Evolutionary conservation across 768 basidiomycete genomes (phyloP).

Genomic region (Tulasnella sp.): DNA sequence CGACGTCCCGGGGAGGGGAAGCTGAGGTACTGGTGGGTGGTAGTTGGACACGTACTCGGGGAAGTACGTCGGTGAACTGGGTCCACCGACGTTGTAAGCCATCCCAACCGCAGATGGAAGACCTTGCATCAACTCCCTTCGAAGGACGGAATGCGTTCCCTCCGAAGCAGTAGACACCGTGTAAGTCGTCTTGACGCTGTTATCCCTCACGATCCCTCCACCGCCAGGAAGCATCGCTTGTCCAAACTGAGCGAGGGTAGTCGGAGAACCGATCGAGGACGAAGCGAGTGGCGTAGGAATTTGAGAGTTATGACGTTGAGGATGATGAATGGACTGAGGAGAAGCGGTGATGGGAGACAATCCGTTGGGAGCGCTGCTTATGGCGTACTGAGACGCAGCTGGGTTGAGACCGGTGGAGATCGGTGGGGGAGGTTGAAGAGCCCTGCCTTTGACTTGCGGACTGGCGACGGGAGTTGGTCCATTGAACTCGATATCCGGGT

Average conservation of each 20-base stretch:
- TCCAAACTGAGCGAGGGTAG: neutral
- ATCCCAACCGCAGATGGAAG: neutral
- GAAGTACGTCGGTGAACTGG: neutral
- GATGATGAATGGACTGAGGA: neutral
- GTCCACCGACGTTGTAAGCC: neutral
- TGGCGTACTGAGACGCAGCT: neutral
- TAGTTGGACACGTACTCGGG: slow-evolving; percentile 1
- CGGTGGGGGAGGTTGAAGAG: neutral
- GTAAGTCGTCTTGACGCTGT: neutral
- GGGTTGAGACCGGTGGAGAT: neutral
- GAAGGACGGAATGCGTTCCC: neutral
- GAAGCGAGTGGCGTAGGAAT: slow-evolving; percentile 3
- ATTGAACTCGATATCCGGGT: neutral
- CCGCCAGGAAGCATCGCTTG: neutral
- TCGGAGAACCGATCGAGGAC: neutral
- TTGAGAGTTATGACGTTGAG: neutral
- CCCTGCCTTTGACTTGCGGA: neutral
- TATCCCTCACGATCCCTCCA: neutral
- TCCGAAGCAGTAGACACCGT: neutral
- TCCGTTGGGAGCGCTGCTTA: neutral
- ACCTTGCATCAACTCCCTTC: neutral
- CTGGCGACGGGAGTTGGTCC: neutral
- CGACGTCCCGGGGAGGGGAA: neutral
- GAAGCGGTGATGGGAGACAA: slow-evolving; percentile 9
- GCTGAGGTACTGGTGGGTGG: neutral